These are phyloP conservation scores for Xylaria sp. DNA, from an alignment of 2,329 filamentous ascomycete genomes.

Conservation along the genomic window DNA sequence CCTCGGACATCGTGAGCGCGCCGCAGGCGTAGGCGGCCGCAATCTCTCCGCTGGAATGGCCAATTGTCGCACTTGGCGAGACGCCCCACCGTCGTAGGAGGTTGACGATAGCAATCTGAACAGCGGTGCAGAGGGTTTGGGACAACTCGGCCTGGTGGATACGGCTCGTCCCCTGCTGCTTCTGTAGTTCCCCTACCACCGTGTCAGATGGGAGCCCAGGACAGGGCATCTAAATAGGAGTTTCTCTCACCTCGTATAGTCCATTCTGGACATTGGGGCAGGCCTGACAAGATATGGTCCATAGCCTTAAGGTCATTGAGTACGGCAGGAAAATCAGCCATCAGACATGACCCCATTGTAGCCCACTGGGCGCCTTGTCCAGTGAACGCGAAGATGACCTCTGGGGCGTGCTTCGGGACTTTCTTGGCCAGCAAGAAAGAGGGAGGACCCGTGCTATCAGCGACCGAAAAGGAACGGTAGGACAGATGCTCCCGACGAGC, in stretches of 20 bases:
- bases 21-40: conserved; percentile 47
- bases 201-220: no score
- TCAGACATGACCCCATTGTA: conserved; percentile 24
- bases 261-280: neutral
- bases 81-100: conserved; percentile 14
- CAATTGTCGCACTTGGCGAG: conserved; percentile 21
- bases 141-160: conserved; percentile 31
- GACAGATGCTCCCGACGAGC: conserved; percentile 21
- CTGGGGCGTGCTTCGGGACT: neutral
- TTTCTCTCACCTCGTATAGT: neutral
- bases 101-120: conserved; percentile 29
- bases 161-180: conserved; percentile 20
- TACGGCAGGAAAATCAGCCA: conserved; percentile 1
- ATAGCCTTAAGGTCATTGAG: conserved; percentile 1
- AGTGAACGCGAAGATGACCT: conserved; percentile 27
- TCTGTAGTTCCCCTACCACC: conserved; percentile 19
- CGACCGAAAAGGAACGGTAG: conserved; percentile 18
- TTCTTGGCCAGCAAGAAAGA: no score
- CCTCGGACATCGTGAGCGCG: conserved; percentile 38
- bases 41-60: conserved; percentile 46
- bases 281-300: neutral
- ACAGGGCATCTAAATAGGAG: neutral
- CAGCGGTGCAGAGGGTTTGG: conserved; percentile 34
- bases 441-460: conserved; percentile 6
- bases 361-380: conserved; percentile 32